These are phyloP conservation scores for Flaveria robusta DNA, from an alignment of 129 eudicot species.

Conservation along the genomic window DNA sequence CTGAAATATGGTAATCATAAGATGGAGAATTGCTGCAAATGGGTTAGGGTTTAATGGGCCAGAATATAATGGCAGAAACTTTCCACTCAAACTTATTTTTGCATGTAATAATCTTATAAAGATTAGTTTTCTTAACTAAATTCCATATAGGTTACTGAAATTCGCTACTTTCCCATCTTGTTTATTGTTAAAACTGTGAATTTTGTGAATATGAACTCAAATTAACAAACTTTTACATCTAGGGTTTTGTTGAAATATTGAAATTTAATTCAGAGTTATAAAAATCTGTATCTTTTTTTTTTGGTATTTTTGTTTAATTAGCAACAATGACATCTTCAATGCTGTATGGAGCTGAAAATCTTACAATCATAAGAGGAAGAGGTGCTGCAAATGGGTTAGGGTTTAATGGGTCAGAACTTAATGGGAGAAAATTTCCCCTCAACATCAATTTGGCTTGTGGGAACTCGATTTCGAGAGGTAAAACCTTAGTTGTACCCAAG, in stretches of 20 bases:
- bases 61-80: constrained; percentile 31
- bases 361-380: constrained; percentile 36
- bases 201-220: constrained; percentile 16
- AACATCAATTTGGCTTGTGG: constrained; percentile 23
- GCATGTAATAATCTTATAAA: background rate
- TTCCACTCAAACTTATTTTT: constrained; percentile 23
- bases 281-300: constrained; percentile 6
- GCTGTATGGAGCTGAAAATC: constrained; percentile 44
- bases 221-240: constrained; percentile 11
- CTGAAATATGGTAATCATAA: constrained; percentile 38
- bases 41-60: constrained; percentile 37
- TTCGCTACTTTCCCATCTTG: background rate
- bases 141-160: constrained; percentile 13
- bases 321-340: constrained; percentile 48
- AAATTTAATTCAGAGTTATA: background rate
- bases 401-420: constrained; percentile 34
- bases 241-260: constrained; percentile 24
- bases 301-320: background rate
- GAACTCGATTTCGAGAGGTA: constrained; percentile 24
- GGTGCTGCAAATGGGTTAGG: constrained; percentile 34
- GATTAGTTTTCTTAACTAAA: background rate
- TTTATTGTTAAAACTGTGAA: constrained; percentile 15
- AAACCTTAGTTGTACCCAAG: constrained; percentile 35
- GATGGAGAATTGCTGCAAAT: constrained; percentile 30
- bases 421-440: constrained; percentile 31